These are phyloP conservation scores for Fusarium sp. DNA, from an alignment of 2,329 filamentous ascomycete genomes.

Conservation along the genomic window DNA sequence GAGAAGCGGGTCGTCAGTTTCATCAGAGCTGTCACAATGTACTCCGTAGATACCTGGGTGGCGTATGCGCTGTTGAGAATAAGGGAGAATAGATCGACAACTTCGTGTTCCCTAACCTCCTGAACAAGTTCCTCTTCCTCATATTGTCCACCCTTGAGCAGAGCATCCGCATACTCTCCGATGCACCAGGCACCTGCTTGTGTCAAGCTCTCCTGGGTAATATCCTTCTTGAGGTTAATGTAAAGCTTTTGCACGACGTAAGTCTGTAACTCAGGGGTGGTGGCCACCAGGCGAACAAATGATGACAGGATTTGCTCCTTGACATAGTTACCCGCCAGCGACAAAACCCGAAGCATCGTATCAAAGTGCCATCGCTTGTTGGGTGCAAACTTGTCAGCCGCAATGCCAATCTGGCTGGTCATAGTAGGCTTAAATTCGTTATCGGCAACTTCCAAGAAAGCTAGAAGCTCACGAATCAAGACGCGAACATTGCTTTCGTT, in stretches of 20 bases:
- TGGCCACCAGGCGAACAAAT: slow-evolving; percentile 94
- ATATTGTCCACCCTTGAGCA: slow-evolving; percentile 90
- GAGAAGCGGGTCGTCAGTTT: slow-evolving; percentile 92
- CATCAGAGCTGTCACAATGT: slow-evolving; percentile 94
- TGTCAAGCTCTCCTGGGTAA: slow-evolving; percentile 95
- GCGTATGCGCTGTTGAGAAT: slow-evolving; percentile 96
- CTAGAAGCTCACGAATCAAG: slow-evolving; percentile 89
- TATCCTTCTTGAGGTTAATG: slow-evolving; percentile 90
- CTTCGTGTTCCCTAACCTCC: slow-evolving; percentile 85
- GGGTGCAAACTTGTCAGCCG: slow-evolving; percentile 93
- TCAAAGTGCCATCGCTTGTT: slow-evolving; percentile 99
- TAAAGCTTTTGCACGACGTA: slow-evolving; percentile 98
- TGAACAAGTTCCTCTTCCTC: slow-evolving; percentile 91
- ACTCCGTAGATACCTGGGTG: slow-evolving; percentile 91
- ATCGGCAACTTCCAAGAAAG: slow-evolving; percentile 96
- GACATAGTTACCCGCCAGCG: slow-evolving; percentile 94
- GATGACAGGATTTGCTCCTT: slow-evolving; percentile 98
- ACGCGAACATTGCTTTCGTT: slow-evolving; percentile 97
- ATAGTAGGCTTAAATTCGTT: slow-evolving; percentile 99
- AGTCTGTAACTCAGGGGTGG: slow-evolving; percentile 92
- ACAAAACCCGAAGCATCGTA: slow-evolving; percentile 94
- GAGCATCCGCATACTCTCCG: slow-evolving; percentile 92
- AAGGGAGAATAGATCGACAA: slow-evolving; percentile 91
- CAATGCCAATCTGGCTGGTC: slow-evolving; percentile 98
- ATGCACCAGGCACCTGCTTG: slow-evolving; percentile 97